Evolutionary conservation across 1,284 basidiomycete species (phyloP).

Genomic region (Fomitopsis pinicola): DNA sequence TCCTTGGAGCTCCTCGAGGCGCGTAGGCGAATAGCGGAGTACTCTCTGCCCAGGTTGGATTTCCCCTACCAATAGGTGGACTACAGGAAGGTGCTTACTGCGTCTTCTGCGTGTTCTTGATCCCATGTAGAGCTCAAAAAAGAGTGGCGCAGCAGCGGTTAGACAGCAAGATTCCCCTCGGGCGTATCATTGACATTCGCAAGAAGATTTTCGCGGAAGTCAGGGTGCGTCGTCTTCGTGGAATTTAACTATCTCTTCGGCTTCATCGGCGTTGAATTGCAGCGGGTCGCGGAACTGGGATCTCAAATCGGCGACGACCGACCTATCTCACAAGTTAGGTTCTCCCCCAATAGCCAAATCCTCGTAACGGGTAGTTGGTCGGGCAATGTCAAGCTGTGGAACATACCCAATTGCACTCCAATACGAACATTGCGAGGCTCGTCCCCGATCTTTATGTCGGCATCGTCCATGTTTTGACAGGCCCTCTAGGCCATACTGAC

Average conservation of each 20-base stretch:
- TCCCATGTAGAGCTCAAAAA: slow-evolving; percentile 79
- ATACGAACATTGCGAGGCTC: slow-evolving; percentile 69
- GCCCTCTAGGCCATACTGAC: slow-evolving; percentile 75
- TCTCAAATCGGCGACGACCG: slow-evolving; percentile 98
- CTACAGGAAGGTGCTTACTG: slow-evolving; percentile 72
- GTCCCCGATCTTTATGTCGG: slow-evolving; percentile 11
- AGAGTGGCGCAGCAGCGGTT: slow-evolving; percentile 85
- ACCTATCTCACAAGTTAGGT: slow-evolving; percentile 91
- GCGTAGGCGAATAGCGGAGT: slow-evolving; percentile 82
- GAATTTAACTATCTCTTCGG: slow-evolving; percentile 3
- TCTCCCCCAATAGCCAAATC: slow-evolving; percentile 86
- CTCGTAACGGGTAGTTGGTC: slow-evolving; percentile 96
- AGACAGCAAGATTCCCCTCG: slow-evolving; percentile 85
- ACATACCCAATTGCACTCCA: slow-evolving; percentile 84
- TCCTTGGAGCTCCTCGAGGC: slow-evolving; percentile 82
- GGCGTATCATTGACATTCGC: slow-evolving; percentile 86
- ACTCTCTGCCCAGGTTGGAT: slow-evolving; percentile 88
- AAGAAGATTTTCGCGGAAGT: slow-evolving; percentile 88
- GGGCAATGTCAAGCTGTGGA: slow-evolving; percentile 92
- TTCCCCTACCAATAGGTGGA: slow-evolving; percentile 51
- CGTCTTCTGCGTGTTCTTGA: slow-evolving; percentile 32
- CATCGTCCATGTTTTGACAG: neutral
- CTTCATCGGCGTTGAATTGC: neutral
- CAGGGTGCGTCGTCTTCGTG: slow-evolving; percentile 54
- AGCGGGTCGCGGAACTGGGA: slow-evolving; percentile 90